Evolutionary conservation across 495 filamentous ascomycete genomes (phyloP).

Genomic region (Podospora comata): DNA sequence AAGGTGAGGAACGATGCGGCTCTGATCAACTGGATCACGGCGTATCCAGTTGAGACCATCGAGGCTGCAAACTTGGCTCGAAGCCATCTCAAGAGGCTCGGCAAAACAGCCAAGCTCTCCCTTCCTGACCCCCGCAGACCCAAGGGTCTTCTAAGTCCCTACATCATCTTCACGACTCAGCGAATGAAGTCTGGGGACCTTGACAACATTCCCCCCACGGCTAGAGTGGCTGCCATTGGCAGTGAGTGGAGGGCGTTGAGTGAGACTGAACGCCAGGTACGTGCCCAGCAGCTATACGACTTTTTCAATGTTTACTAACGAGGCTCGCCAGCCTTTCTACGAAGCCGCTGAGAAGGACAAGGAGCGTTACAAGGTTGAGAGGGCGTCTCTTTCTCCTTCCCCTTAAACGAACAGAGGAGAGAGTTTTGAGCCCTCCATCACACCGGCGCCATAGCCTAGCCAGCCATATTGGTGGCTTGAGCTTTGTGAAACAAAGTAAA

Average conservation of each 20-base stretch:
- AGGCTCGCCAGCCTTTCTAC: background rate
- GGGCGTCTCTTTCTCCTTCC: background rate
- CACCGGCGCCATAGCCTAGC: background rate
- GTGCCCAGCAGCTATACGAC: constrained; percentile 8
- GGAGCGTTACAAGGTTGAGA: background rate
- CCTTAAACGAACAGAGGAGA: background rate
- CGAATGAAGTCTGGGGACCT: constrained; percentile 49
- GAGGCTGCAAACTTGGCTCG: constrained; percentile 64
- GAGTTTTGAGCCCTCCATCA: background rate
- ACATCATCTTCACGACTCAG: constrained; percentile 45
- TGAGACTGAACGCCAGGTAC: constrained; percentile 49
- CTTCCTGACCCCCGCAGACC: constrained; percentile 60
- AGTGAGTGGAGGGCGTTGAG: constrained; percentile 55
- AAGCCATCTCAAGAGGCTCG: constrained; percentile 37
- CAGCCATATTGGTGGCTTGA: background rate
- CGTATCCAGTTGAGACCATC: constrained; percentile 56
- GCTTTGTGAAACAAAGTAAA: background rate
- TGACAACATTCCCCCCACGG: constrained; percentile 30
- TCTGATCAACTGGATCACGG: constrained; percentile 58
- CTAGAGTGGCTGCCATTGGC: constrained; percentile 33
- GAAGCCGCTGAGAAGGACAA: background rate
- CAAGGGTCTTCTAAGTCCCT: constrained; percentile 45
- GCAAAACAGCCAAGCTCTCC: background rate
- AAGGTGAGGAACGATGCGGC: constrained; percentile 42
- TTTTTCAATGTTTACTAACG: background rate